Base-by-base conservation (phyloP, 2,329 filamentous ascomycete genomes). In the Paramyrothecium sp. region DNA sequence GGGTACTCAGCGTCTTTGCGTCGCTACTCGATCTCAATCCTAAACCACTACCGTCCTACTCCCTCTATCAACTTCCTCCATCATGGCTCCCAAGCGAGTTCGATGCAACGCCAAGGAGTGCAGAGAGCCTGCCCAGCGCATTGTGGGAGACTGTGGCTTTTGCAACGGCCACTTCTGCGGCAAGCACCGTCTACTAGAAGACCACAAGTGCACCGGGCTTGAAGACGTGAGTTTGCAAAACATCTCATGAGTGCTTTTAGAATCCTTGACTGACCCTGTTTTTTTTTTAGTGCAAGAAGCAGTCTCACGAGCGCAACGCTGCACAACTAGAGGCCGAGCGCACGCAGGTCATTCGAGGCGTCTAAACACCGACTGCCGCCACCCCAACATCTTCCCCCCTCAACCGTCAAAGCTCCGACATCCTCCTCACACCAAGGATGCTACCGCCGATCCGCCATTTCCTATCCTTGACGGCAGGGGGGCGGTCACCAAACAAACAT, bases 121-220 rank as follows among this genome's bases (percentile, higher is more conserved):
- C 86, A 91, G 87, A 72, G 88, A 92, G 67, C 84, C 85, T 30
- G 93, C 92, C 17, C 93, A 97, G 75, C 89, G 91, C 63, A 97
- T 99, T 69, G 91, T 97, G 58, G 95, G 95, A 55, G 94, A 98
- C 79, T 99, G 95, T 78, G 89, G 88, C 60, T 98, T 98, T 81
- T 99, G 95, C 80, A 82, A 89, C 56, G 92, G 93, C 50, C 91
- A 96, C 73, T 98, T 91, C 81, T 99, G 95, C 78, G 91, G 91
- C 67, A 96, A 92, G 80, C 95, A 99, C 78, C 85, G 95, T 56
- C 84, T 98, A 78, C 78, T 98, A 62, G 95, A 99, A 76, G 91
- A 94, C 67, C 95, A 99, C 79, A 91, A 91, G 78, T 99, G 95
- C 79, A 87, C 85, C 62, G 92, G 92, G 46, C 81, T 99, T 57